phyloP scores from a whole-genome alignment of 805 yeast genomes.

The Lipomyces sp. region DNA sequence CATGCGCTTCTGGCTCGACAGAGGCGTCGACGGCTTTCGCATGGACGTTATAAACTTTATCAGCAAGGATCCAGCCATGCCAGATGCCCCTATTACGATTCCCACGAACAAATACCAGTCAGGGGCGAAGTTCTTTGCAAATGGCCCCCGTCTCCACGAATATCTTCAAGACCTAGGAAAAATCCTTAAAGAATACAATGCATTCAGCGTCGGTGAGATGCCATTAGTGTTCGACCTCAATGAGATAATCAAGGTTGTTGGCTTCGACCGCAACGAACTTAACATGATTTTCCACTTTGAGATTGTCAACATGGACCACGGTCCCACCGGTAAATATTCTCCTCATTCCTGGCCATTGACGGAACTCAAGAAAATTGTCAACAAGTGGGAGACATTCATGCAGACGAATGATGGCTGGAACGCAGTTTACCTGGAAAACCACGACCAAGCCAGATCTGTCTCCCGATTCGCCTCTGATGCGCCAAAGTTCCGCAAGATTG shows the following conservation, averaged over 20 bases:
- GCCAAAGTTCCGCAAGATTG: constrained; percentile 45
- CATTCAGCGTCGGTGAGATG: constrained; percentile 64
- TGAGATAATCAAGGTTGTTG: constrained; percentile 38
- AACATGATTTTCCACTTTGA: constrained; percentile 43
- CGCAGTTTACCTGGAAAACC: constrained; percentile 61
- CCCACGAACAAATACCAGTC: constrained; percentile 51
- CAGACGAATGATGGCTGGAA: constrained; percentile 63
- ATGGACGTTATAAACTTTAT: constrained; percentile 61
- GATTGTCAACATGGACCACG: constrained; percentile 31
- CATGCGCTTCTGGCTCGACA: constrained; percentile 58
- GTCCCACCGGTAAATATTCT: constrained; percentile 23
- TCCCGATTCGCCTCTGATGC: constrained; percentile 57
- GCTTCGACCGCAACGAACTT: constrained; percentile 40
- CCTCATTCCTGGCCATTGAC: constrained; percentile 19
- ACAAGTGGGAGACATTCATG: constrained; percentile 44
- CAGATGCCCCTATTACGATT: constrained; percentile 56
- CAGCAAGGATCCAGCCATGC: constrained; percentile 54
- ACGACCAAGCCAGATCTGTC: constrained; percentile 61
- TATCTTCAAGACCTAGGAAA: constrained; percentile 59
- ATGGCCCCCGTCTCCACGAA: constrained; percentile 64
- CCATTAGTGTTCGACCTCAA: constrained; percentile 49
- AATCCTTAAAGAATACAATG: constrained; percentile 54
- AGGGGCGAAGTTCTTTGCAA: constrained; percentile 48
- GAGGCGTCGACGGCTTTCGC: constrained; percentile 65
- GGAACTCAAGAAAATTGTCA: constrained; percentile 28